Conservation (phyloP, 83 land plant genomes). For the Thuja plicata region DNA sequence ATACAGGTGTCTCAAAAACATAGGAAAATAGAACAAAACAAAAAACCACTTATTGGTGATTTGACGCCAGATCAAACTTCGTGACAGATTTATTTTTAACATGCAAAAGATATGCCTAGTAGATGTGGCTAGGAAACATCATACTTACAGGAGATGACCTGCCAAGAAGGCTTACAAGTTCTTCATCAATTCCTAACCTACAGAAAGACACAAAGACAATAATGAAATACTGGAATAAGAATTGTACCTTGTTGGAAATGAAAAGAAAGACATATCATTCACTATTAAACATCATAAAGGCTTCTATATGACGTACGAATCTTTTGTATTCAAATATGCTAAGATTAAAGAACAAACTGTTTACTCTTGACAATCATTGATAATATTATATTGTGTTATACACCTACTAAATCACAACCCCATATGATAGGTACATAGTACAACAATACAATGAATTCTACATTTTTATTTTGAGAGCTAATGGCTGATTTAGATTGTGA, state of each 20-base stretch:
- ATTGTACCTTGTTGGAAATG: neutral
- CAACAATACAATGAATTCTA: neutral
- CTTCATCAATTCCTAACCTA: slow-evolving; percentile 97
- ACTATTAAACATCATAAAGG: neutral
- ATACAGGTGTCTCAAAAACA: neutral
- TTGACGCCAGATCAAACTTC: neutral
- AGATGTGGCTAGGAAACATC: neutral
- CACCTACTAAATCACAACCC: neutral
- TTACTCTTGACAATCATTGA: neutral
- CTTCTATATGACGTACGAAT: neutral
- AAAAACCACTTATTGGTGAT: neutral
- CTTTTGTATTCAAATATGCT: neutral
- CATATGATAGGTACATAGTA: neutral
- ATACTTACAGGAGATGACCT: slow-evolving; percentile 75
- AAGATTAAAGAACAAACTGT: neutral
- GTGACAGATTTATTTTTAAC: neutral
- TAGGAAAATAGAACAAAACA: neutral
- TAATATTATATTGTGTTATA: neutral
- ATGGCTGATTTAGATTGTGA: neutral
- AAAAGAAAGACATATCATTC: neutral
- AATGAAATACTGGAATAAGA: neutral
- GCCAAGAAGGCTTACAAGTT: slow-evolving; percentile 90
- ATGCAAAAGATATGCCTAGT: neutral
- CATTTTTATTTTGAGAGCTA: neutral
- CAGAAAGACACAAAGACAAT: neutral